Evolutionary conservation across 2,329 filamentous ascomycete genomes (phyloP).

Genomic region (Aspergillus flavus): DNA sequence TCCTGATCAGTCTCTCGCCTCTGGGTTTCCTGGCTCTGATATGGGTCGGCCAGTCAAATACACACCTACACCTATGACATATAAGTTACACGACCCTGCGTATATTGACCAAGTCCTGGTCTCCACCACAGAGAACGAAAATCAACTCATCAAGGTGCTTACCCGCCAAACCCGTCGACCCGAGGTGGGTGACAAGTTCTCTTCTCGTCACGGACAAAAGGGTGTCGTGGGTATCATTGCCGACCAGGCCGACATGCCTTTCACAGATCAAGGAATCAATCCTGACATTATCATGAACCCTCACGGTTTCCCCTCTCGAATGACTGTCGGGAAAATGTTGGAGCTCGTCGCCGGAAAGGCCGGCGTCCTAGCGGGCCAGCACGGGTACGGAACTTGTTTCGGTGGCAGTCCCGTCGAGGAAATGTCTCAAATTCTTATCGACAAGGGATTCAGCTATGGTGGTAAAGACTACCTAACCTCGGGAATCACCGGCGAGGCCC

Average conservation of each 20-base stretch:
- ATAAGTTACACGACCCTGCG: slow-evolving; percentile 79
- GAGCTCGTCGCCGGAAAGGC: slow-evolving; percentile 95
- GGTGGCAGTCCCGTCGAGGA: slow-evolving; percentile 82
- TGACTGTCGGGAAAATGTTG: slow-evolving; percentile 98
- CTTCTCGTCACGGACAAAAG: slow-evolving; percentile 96
- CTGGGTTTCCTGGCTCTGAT: slow-evolving; percentile 63
- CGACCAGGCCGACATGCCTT: slow-evolving; percentile 95
- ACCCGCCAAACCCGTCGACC: slow-evolving; percentile 94
- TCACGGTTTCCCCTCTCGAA: slow-evolving; percentile 98
- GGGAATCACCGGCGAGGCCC: slow-evolving; percentile 89
- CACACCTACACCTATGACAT: slow-evolving; percentile 58
- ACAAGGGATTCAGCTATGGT: slow-evolving; percentile 91
- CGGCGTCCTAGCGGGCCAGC: slow-evolving; percentile 78
- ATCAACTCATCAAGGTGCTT: slow-evolving; percentile 86
- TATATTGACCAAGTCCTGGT: slow-evolving; percentile 98
- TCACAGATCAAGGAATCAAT: slow-evolving; percentile 85
- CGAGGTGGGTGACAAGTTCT: slow-evolving; percentile 98
- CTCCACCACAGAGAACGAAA: slow-evolving; percentile 84
- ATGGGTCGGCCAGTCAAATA: slow-evolving; percentile 52
- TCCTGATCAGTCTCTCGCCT: slow-evolving; percentile 75
- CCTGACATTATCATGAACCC: slow-evolving; percentile 99
- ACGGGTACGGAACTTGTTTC: slow-evolving; percentile 89
- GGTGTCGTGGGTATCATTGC: slow-evolving; percentile 97
- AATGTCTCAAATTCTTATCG: slow-evolving; percentile 82
- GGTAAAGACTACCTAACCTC: slow-evolving; percentile 97